A percentile compares a stretch with the other conserved stretches of the same genome.
Conservation (phyloP, 1,284 basidiomycete species). For the Ganoderma lucidum region DNA sequence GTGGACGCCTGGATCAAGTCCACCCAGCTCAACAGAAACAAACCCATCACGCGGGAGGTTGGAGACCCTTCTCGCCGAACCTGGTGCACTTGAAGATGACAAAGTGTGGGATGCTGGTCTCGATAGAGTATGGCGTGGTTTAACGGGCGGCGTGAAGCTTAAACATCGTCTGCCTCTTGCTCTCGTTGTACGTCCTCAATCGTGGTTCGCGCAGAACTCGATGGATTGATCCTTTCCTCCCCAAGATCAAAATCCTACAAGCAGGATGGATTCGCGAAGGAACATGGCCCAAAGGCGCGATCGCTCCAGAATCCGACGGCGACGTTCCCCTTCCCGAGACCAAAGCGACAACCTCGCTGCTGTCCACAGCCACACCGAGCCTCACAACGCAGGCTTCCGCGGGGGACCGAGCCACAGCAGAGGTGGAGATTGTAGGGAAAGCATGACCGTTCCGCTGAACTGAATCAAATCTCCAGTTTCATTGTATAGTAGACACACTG, state of each 20-base stretch:
- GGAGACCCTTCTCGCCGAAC: slow-evolving; percentile 57
- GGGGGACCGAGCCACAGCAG: slow-evolving; percentile 3
- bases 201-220: neutral
- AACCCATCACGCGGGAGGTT: slow-evolving; percentile 57
- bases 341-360: slow-evolving; percentile 1
- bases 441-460: slow-evolving; percentile 3
- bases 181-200: slow-evolving; percentile 59
- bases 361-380: slow-evolving; percentile 20
- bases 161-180: slow-evolving; percentile 65
- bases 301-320: slow-evolving; percentile 66
- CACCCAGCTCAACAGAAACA: slow-evolving; percentile 34
- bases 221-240: slow-evolving; percentile 12
- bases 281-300: slow-evolving; percentile 72
- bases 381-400: slow-evolving; percentile 9
- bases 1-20: slow-evolving; percentile 47
- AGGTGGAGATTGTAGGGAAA: neutral
- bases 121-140: slow-evolving; percentile 67
- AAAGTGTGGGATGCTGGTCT: slow-evolving; percentile 64
- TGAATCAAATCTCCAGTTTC: neutral
- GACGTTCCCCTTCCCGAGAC: slow-evolving; percentile 34
- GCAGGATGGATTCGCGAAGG: slow-evolving; percentile 77
- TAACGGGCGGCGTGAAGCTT: slow-evolving; percentile 62
- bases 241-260: slow-evolving; percentile 73
- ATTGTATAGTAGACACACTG: slow-evolving; percentile 22
- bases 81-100: slow-evolving; percentile 58